These are phyloP conservation scores for Phoma sp. DNA, from an alignment of 2,329 filamentous ascomycete genomes.

Conservation along the genomic window DNA sequence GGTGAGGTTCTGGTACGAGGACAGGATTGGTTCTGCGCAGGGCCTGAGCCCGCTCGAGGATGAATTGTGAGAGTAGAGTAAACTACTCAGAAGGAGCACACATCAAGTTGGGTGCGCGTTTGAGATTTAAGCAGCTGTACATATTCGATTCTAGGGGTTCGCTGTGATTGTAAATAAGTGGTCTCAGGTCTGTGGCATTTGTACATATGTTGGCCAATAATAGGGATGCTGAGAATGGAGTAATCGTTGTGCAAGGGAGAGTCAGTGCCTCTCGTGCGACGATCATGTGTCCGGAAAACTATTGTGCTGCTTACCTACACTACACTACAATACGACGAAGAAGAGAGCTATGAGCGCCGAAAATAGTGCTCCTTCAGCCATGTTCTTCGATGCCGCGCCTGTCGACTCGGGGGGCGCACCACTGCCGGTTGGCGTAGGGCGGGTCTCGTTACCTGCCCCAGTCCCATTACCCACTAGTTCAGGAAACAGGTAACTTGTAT, in stretches of 20 bases:
- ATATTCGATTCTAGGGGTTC: too few relatives aligned
- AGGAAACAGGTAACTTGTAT: slow-evolving; percentile 41
- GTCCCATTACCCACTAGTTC: slow-evolving; percentile 30
- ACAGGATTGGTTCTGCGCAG: slow-evolving; percentile 52
- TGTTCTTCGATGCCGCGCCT: not conserved
- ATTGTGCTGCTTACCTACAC: too few relatives aligned
- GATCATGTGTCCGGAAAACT: too few relatives aligned
- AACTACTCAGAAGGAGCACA: not conserved
- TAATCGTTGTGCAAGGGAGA: too few relatives aligned
- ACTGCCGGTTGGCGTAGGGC: not conserved
- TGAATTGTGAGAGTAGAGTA: slow-evolving; percentile 9
- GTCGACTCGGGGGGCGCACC: slow-evolving; percentile 1
- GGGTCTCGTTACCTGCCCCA: slow-evolving; percentile 12
- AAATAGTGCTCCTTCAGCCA: not conserved
- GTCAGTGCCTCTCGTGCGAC: too few relatives aligned
- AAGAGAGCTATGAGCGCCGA: not conserved
- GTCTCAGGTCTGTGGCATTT: too few relatives aligned
- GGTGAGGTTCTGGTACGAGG: slow-evolving; percentile 54
- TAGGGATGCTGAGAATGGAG: too few relatives aligned
- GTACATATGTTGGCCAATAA: too few relatives aligned
- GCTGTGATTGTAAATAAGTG: too few relatives aligned
- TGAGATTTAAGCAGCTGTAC: too few relatives aligned
- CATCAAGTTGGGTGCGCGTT: too few relatives aligned
- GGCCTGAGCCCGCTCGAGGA: slow-evolving; percentile 51
- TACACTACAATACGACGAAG: not conserved